Evolutionary conservation across 2,329 filamentous ascomycete species (phyloP).

Genomic region (Trichocomaceae sp.): DNA sequence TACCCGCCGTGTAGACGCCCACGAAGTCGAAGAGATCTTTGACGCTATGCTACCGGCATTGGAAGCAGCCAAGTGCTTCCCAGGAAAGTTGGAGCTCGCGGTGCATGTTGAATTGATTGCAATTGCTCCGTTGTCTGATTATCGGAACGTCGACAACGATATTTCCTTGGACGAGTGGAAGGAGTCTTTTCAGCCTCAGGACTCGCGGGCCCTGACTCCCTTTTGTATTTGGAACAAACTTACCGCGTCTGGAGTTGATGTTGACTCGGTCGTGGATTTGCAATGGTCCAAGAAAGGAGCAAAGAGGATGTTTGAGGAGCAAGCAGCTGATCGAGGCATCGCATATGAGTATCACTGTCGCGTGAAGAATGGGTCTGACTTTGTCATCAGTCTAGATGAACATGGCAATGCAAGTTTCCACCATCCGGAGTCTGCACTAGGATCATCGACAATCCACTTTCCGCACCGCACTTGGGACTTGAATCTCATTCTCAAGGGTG

Average conservation of each 20-base stretch:
- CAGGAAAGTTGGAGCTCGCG: constrained; percentile 30
- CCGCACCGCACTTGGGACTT: constrained; percentile 37
- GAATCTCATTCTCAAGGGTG: constrained; percentile 25
- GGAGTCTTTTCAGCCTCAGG: constrained; percentile 26
- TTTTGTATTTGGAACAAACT: constrained; percentile 4
- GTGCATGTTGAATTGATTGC: constrained; percentile 33
- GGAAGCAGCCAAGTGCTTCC: constrained; percentile 29
- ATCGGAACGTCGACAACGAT: constrained; percentile 19
- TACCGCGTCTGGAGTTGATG: constrained; percentile 28
- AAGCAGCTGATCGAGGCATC: constrained; percentile 20
- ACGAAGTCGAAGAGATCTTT: constrained; percentile 23
- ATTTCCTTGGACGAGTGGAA: constrained; percentile 24
- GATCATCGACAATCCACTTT: constrained; percentile 34
- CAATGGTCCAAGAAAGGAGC: constrained; percentile 20
- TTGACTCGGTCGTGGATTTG: constrained; percentile 34
- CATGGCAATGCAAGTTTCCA: constrained; percentile 24
- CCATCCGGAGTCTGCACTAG: constrained; percentile 23
- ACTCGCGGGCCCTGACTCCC: not conserved
- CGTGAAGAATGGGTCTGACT: constrained; percentile 21
- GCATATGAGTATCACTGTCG: constrained; percentile 37
- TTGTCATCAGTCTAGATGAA: constrained; percentile 31
- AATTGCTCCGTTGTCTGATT: constrained; percentile 15
- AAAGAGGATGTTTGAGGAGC: constrained; percentile 23
- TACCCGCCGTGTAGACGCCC: not conserved
- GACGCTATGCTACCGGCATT: constrained; percentile 25